Evolutionary conservation across 257 asterid genomes (phyloP), one percentile per base, ranked within the genome.

Genomic region (Solanum neorickii): DNA sequence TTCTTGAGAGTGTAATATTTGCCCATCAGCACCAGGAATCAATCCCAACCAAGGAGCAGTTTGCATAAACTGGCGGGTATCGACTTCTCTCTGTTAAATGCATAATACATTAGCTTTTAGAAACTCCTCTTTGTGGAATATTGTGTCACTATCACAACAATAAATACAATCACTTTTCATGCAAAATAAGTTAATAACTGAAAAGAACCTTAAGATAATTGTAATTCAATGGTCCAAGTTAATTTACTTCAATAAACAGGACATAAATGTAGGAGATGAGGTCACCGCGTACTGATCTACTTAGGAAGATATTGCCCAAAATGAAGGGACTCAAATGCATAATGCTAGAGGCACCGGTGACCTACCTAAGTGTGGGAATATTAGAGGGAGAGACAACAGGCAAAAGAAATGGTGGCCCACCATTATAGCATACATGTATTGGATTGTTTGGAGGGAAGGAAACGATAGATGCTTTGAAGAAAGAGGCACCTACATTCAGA

Each of bases 1-100:
- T 39, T 94, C 97, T 76, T 94, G 96, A 85, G 94, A 91, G 86
- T 92, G 98, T 91, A 92, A 87, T 78, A 95, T 89, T 90, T 96
- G 99, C 77, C 99, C 99, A 69, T 97, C 99, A 27, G 92, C 91
- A 90, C 99, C 97, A 87, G 99, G 98, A 84, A 96, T 91, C 87
- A 97, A 89, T 69, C 99, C 99, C 88, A 97, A 90, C 99, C 99
- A 97, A 84, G 99, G 99, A 70, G 99, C 99, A 29, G 98, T 96
- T 91, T 94, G 99, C 98, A 96, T 90, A 93, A 96, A 97, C 88
- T 96, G 96, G 91, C 95, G 91, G n/a, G 99, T 96, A 89, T 96
- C 99, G n/a, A 92, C 93, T 93, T 97, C 98, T 91, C 98, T 97
- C 99, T 95, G 94, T 88, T 60, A 66, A 87, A 27, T 33, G 88